Base-by-base conservation (phyloP, 164 flowering plant genomes). In the Magnolia kwangsiensis region DNA sequence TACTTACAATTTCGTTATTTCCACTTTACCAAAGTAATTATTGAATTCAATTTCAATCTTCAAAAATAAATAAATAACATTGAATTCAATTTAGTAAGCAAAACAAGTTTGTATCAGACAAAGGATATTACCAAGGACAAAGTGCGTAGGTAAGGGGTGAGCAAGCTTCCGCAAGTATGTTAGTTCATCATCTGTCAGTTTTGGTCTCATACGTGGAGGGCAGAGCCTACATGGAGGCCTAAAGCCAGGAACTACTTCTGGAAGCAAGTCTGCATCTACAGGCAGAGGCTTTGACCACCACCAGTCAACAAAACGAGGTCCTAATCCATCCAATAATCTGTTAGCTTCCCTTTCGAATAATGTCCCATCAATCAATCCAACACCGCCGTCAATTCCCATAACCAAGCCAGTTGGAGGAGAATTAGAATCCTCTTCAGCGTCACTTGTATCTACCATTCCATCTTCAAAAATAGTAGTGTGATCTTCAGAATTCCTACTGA, bases 301-400 rank as follows among this genome's bases (percentile, higher is more conserved):
- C 99, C 99, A 96, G 77, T 96, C 97, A 80, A 87, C 77, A 73
- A 83, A 96, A 37, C 97, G 98, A 78, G 99, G 99, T 37, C 99
- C 99, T 71, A 96, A 84, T n/a, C 90, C 99, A 77, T 94, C 92
- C 88, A 96, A 82, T 81, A 96, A 81, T 81, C 99, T 89, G 76
- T 96, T 90, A 77, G 84, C 86, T 86, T 95, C 99, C 74, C 96
- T 89, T 85, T 92, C 95, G 83, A 80, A 95, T 68, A 95, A 73
- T 49, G 96, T 86, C 14, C 89, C 83, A 69, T 67, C 80, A 16
- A 83, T 74, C 72, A 82, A 73, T 69, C 74, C 69, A 45, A 20
- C 72, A 69, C 49, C 75, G 20, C 50, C 69, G 77, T 68, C 66
- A 51, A 75, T 72, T 61, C 71, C 79, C 59, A 68, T 67, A 63